Evolutionary conservation across 75 land plant genomes (phyloP), one percentile per base, ranked within the genome.

Genomic region (Picea glauca): DNA sequence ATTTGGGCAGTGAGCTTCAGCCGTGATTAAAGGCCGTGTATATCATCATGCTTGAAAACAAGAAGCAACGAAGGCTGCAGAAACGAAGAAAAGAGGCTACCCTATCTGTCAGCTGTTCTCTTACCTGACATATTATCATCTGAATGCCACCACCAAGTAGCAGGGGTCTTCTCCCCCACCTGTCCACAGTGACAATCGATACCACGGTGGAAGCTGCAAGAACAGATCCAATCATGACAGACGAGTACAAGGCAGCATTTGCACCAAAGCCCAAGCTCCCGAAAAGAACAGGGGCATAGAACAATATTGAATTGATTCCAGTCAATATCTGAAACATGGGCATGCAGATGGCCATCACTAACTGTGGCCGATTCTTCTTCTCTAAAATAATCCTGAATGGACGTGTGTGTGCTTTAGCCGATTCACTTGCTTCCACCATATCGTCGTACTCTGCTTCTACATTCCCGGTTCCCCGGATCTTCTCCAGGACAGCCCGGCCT

Each of bases 251-350:
- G 4, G 97, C 77, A 11, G 97, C 93, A 31, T 84, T 79, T 38
- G 87, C 81, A 0, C 82, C 84, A 77, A 94, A 94, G 17, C 96
- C 96, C 82, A 94, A 79, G 73, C 87, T 88, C 59, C 87, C 89
- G 83, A 94, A 94, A 78, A 94, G 74, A 12, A 92, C 91, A 6
- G 97, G 97, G 4, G 97, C 97, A 62, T 93, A 93, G 79, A 93
- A 93, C 61, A 93, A 85, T 63, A 93, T 93, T 0, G 96, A 88
- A 67, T 93, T 94, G 75, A 92, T 92, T 18, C 95, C 95, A 1
- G 90, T 90, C 57, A 94, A 78, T 13, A 85, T 88, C 90, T 95
- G 98, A 62, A 93, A 93, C 2, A 86, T 80, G 1, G 90, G 96
- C 84, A 95, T 86, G 82, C 81, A 89, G 60, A 89, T 85, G 5